Evolutionary conservation across 2,329 filamentous ascomycete genomes (phyloP), one percentile per base, ranked within the genome.

Genomic region (Claviceps sp.): DNA sequence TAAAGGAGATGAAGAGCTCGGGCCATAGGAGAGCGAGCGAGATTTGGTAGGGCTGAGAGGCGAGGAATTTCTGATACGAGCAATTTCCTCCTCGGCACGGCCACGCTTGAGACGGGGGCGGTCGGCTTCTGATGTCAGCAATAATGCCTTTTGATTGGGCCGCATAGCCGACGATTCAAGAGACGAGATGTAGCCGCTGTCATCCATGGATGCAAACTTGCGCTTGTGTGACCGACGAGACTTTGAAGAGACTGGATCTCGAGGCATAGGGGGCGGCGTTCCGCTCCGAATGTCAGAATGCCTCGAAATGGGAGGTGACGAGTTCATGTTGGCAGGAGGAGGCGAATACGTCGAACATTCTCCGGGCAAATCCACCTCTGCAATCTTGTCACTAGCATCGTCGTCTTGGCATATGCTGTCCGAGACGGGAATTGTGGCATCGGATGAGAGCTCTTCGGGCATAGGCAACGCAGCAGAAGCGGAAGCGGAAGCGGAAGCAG

Each of bases 181-280:
- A 0, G 90, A 96, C 1, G 93, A 97, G 65, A 95, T 95, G 68
- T 97, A 98, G 42, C 93, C 93, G 64, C 91, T 97, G 67, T 98
- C 93, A 62, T 79, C 88, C 73, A 94, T 84, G 13, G 85, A 84
- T 34, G 79, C 79, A 61, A 86, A 81, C 66, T 88, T 91, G 58
- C 86, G 84, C 69, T 87, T 88, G 58, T 84, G 82, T 41, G 82
- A 79, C 50, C 81, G 81, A 49, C 30, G 74, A 71, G 44, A 76
- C 76, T 34, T 34, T n/a, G 86, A 86, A 20, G 83, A 83, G 41
- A 76, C 71, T 40, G 76, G 72, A 47, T 80, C 75, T 52, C 78
- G 76, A 41, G 77, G 76, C 48, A 78, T 75, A 24, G 85, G 83
- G 37, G 89, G 88, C 18, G 91, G 88, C 6, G 90, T 94, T 56